A percentile compares a stretch with the other conserved stretches of the same genome.
These are phyloP conservation scores for Aechmea fasciata DNA, from an alignment of 176 grass and related monocot genomes.

Conservation along the genomic window DNA sequence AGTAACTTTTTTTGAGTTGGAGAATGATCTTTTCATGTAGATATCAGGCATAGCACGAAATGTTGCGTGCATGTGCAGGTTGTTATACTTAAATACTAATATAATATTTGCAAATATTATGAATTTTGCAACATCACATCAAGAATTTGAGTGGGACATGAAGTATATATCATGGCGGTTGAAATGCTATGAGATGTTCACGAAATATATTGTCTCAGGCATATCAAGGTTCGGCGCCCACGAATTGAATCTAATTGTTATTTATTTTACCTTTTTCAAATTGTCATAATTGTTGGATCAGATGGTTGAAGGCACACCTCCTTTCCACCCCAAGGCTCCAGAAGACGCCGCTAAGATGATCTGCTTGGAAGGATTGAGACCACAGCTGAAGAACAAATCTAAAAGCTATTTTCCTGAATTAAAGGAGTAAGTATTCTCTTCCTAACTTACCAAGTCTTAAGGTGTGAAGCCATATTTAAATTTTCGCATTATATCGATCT, in stretches of 20 bases:
- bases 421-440: conserved; percentile 56
- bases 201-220: not conserved
- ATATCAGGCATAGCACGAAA: not conserved
- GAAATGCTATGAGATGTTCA: too few relatives aligned
- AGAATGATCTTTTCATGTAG: not conserved
- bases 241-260: not conserved
- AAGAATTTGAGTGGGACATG: not conserved
- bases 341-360: conserved; percentile 61
- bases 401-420: conserved; percentile 61
- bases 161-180: too few relatives aligned
- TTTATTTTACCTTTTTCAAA: conserved; percentile 1
- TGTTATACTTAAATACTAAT: not conserved
- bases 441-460: not conserved
- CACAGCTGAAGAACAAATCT: conserved; percentile 64
- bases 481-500: not conserved
- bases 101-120: not conserved
- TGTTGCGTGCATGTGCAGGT: not conserved
- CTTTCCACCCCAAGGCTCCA: conserved; percentile 51
- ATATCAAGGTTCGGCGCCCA: not conserved
- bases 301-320: conserved; percentile 82
- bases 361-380: conserved; percentile 65
- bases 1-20: conserved; percentile 1
- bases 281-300: conserved; percentile 26
- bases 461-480: not conserved
- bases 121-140: not conserved